These are phyloP conservation scores for Incumbomyces lentus DNA, from an alignment of 2,329 filamentous ascomycete species.

Conservation along the genomic window DNA sequence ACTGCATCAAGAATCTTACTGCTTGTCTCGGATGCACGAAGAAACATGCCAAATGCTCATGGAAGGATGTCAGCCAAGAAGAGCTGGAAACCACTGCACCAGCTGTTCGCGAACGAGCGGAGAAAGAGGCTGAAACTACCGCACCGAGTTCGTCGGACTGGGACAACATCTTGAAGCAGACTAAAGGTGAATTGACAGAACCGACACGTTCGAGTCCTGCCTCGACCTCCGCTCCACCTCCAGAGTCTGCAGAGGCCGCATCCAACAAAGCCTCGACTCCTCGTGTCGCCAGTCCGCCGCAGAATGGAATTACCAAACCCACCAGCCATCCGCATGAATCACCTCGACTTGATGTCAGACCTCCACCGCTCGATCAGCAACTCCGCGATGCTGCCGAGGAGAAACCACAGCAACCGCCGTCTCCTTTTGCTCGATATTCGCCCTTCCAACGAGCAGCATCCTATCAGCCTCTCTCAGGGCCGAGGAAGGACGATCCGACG, in stretches of 20 bases:
- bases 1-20: slow-evolving; percentile 76
- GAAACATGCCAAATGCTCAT: slow-evolving; percentile 80
- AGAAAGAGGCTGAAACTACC: not conserved
- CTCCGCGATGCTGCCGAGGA: slow-evolving; percentile 16
- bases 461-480: slow-evolving; percentile 28
- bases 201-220: not conserved
- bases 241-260: not conserved
- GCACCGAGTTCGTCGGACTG: slow-evolving; percentile 4
- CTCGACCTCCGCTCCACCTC: not conserved
- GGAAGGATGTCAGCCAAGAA: slow-evolving; percentile 68
- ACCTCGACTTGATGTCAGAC: slow-evolving; percentile 18
- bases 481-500: slow-evolving; percentile 19
- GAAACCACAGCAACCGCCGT: not conserved
- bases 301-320: slow-evolving; percentile 1
- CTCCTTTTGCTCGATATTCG: slow-evolving; percentile 1
- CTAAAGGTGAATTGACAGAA: not conserved
- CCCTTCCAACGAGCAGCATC: slow-evolving; percentile 6
- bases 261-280: slow-evolving; percentile 6
- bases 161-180: slow-evolving; percentile 6
- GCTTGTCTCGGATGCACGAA: slow-evolving; percentile 81
- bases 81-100: slow-evolving; percentile 39
- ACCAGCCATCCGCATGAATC: slow-evolving; percentile 6
- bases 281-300: slow-evolving; percentile 1
- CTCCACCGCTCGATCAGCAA: slow-evolving; percentile 16
- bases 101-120: slow-evolving; percentile 1